Evolutionary conservation across 495 filamentous ascomycete genomes (phyloP).

Genomic region (Penicillium manginii): DNA sequence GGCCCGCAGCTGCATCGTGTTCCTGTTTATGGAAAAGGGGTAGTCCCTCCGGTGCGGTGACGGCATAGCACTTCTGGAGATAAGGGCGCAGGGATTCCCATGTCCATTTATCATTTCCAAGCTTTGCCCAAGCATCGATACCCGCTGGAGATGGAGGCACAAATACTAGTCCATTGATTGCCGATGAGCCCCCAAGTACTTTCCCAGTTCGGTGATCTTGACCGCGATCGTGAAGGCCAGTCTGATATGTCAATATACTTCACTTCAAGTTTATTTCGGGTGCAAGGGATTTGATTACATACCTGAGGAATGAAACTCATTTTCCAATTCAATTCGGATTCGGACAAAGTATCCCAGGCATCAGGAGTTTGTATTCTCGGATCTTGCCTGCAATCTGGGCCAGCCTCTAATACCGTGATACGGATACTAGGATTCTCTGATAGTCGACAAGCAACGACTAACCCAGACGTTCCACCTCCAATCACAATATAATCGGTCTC

Average conservation of each 20-base stretch:
- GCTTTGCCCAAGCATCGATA: conserved; percentile 56
- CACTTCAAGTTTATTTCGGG: not conserved
- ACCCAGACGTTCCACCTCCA: conserved; percentile 51
- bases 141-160: conserved; percentile 39
- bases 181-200: conserved; percentile 39
- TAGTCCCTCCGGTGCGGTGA: not conserved
- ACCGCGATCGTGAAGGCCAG: conserved; percentile 26
- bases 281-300: conserved; percentile 2
- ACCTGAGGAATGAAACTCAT: conserved; percentile 55
- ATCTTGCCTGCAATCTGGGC: conserved; percentile 47
- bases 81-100: conserved; percentile 55
- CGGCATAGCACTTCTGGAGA: conserved; percentile 22
- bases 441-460: conserved; percentile 52
- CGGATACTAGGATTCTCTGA: conserved; percentile 44
- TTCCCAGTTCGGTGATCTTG: conserved; percentile 32
- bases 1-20: conserved; percentile 8
- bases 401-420: conserved; percentile 59
- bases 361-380: conserved; percentile 45
- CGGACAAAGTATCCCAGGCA: conserved; percentile 40
- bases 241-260: conserved; percentile 13
- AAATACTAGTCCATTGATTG: conserved; percentile 34
- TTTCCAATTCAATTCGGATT: conserved; percentile 59
- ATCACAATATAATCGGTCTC: conserved; percentile 39
- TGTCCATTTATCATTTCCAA: conserved; percentile 59
- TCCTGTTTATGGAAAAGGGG: conserved; percentile 1